Evolutionary conservation across 2,329 filamentous ascomycete species (phyloP), one percentile per base, ranked within the genome.

Genomic region (Coleophoma crateriformis): DNA sequence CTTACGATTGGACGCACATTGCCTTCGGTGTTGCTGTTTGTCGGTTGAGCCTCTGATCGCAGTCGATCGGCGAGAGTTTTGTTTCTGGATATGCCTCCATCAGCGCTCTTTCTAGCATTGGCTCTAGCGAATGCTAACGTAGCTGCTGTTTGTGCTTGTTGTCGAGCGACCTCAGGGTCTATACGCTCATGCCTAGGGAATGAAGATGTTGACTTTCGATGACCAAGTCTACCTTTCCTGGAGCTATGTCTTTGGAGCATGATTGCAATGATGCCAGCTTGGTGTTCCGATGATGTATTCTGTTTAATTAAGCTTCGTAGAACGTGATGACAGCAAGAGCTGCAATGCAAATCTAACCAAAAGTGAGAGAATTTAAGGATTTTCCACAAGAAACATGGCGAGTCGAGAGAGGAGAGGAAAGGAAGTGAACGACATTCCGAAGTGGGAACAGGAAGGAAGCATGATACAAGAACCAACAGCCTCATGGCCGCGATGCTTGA

Each of bases 141-240:
- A 7, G 84, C 84, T 19, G 84, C 84, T 37, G 77, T 73, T 37
- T 81, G 76, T 7, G 84, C 84, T 63, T 86, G 79, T 48, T 78
- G 71, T 45, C 78, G 73, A 2, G 78, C 77, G 3, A 68, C 63
- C 11, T 64, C 66, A 1, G 75, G 74, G 55, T 74, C 68, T 41
- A 82, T 76, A 46, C 74, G 68, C 45, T 77, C 70, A 17, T 78
- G 64, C 50, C 69, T 68, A 45, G 71, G 71, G 32, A 72, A 66
- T 33, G 77, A 77, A 51, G 68, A 71, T n/a, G 71, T 71, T 7
- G 79, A 82, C 60, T 78, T 82, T 61, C 74, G 77, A 55, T 72
- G 74, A 57, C 67, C 64, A 20, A 80, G 67, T 14, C 41, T 44
- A 27, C 12, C 12, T 60, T 62, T 70, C 60, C 59, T 66, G 57